Evolutionary conservation across 805 yeast species (phyloP).

Genomic region (Starmerella floricola): DNA sequence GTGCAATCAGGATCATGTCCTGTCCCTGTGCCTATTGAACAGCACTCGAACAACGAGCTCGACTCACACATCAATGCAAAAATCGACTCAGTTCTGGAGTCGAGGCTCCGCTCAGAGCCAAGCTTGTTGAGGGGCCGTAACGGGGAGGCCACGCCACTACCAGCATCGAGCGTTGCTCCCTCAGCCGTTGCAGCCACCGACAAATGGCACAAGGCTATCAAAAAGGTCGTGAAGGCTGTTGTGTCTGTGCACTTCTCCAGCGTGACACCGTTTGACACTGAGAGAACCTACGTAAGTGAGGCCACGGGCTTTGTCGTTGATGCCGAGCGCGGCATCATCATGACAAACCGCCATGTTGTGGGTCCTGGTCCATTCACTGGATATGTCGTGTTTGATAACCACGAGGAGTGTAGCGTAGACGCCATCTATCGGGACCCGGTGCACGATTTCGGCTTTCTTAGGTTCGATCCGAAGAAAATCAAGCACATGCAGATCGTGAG

Average conservation of each 20-base stretch:
- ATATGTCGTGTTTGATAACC: conserved; percentile 84
- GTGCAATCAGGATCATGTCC: not conserved
- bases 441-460: conserved; percentile 84
- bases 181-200: too few relatives aligned
- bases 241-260: conserved; percentile 84
- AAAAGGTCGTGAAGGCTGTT: conserved; percentile 69
- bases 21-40: not conserved
- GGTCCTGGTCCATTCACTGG: conserved; percentile 93
- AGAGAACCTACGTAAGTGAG: conserved; percentile 57
- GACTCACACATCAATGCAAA: not conserved
- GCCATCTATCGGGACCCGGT: conserved; percentile 89
- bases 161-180: too few relatives aligned
- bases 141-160: not conserved
- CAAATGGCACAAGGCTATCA: conserved; percentile 71
- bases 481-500: conserved; percentile 63
- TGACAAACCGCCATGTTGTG: conserved; percentile 89
- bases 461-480: conserved; percentile 58
- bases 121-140: not conserved
- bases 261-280: conserved; percentile 79
- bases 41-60: not conserved
- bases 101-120: not conserved
- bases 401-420: conserved; percentile 77
- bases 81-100: not conserved
- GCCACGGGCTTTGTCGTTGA: conserved; percentile 97
- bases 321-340: conserved; percentile 62